These are phyloP conservation scores for Penicillium daleae DNA, from an alignment of 495 filamentous ascomycete species.

Conservation along the genomic window DNA sequence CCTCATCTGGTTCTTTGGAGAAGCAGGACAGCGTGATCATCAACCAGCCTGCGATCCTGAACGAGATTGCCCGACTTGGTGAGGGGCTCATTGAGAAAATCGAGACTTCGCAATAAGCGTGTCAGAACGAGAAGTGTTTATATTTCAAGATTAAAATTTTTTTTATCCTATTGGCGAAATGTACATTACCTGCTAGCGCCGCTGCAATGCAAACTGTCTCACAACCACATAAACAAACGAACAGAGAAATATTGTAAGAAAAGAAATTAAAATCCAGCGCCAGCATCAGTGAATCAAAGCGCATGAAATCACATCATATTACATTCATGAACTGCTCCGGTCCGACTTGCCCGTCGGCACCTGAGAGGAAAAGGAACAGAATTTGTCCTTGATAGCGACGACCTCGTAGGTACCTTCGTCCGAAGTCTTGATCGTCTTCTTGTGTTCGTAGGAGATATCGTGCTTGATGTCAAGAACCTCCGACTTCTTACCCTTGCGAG, in stretches of 20 bases:
- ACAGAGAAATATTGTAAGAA: background rate
- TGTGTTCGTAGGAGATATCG: slow-evolving; percentile 78
- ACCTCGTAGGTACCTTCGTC: slow-evolving; percentile 98
- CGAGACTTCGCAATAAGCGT: slow-evolving; percentile 25
- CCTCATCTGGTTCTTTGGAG: slow-evolving; percentile 20
- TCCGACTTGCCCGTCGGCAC: slow-evolving; percentile 52
- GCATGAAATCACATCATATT: slow-evolving; percentile 27
- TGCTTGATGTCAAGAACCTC: slow-evolving; percentile 87
- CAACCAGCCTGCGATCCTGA: slow-evolving; percentile 73
- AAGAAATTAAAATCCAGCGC: slow-evolving; percentile 6
- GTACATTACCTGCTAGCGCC: slow-evolving; percentile 39
- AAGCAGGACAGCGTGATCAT: slow-evolving; percentile 54
- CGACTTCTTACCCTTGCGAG: slow-evolving; percentile 71
- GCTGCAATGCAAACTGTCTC: slow-evolving; percentile 42
- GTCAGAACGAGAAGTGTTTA: slow-evolving; percentile 10
- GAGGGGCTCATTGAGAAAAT: slow-evolving; percentile 47
- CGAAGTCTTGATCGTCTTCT: slow-evolving; percentile 76
- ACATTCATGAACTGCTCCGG: slow-evolving; percentile 30
- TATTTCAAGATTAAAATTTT: slow-evolving; percentile 12
- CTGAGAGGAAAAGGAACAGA: slow-evolving; percentile 79
- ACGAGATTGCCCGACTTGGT: slow-evolving; percentile 71
- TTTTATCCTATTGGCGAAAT: slow-evolving; percentile 25
- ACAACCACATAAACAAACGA: slow-evolving; percentile 6
- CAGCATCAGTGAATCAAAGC: slow-evolving; percentile 25
- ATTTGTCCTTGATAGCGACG: slow-evolving; percentile 88